Conservation (phyloP, 345 rosid genomes). For the Arabidopsis thaliana region DNA sequence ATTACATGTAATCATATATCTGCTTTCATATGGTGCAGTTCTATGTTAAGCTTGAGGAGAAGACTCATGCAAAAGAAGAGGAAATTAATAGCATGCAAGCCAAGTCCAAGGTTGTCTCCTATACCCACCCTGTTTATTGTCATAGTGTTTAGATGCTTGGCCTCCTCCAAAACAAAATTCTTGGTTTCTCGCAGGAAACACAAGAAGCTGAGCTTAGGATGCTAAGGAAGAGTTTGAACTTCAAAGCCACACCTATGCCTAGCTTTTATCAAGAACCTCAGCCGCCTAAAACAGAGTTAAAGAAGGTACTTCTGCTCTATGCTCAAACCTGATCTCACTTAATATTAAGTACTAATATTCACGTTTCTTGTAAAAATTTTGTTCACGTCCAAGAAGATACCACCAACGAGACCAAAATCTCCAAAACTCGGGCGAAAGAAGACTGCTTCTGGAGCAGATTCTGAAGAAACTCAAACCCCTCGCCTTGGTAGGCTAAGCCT, state of each 20-base stretch:
- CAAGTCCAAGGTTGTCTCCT: slow-evolving; percentile 78
- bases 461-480: slow-evolving; percentile 54
- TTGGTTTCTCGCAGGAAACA: slow-evolving; percentile 65
- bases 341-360: not conserved
- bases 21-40: slow-evolving; percentile 58
- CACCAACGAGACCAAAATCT: slow-evolving; percentile 93
- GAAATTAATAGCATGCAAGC: slow-evolving; percentile 84
- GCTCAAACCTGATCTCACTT: slow-evolving; percentile 18
- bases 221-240: slow-evolving; percentile 89
- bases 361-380: not conserved
- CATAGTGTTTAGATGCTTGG: not conserved
- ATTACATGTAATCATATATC: slow-evolving; percentile 5
- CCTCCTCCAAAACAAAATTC: not conserved
- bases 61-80: slow-evolving; percentile 90
- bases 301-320: slow-evolving; percentile 64
- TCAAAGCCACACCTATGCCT: slow-evolving; percentile 99
- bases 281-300: slow-evolving; percentile 81
- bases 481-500: slow-evolving; percentile 65
- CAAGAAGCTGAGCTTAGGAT: slow-evolving; percentile 94
- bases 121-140: slow-evolving; percentile 8
- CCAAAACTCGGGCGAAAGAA: slow-evolving; percentile 95
- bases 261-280: slow-evolving; percentile 96
- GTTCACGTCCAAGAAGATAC: slow-evolving; percentile 64
- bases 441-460: slow-evolving; percentile 52
- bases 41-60: slow-evolving; percentile 95